A percentile compares a stretch with the other conserved stretches of the same genome.
phyloP scores from a whole-genome alignment of 1,139 yeast species.

The Saccharomycopsis crataegensis region DNA sequence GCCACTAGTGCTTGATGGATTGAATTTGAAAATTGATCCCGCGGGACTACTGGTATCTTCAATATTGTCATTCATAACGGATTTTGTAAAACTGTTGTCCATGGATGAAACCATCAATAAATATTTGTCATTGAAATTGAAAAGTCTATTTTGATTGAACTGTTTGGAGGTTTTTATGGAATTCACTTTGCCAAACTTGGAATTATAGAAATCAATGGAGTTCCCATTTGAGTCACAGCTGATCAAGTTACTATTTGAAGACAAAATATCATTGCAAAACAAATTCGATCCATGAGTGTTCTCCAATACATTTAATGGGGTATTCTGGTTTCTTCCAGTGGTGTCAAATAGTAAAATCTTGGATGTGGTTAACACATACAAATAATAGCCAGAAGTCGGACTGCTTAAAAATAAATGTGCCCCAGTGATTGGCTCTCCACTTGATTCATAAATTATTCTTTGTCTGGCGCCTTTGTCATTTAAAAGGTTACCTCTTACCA shows the following conservation, averaged over 20 bases:
- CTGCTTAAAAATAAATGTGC: conserved; percentile 31
- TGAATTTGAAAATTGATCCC: conserved; percentile 34
- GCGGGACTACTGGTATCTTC: neutral
- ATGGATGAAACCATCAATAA: conserved; percentile 46
- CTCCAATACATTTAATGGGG: conserved; percentile 58
- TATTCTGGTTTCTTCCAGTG: conserved; percentile 68
- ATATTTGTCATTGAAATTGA: conserved; percentile 34
- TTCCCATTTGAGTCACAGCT: conserved; percentile 24
- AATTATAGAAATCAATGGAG: conserved; percentile 29
- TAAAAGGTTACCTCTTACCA: conserved; percentile 79
- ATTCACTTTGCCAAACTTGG: conserved; percentile 18
- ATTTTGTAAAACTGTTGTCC: conserved; percentile 23
- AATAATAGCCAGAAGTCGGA: conserved; percentile 28
- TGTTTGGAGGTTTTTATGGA: conserved; percentile 11
- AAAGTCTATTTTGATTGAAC: conserved; percentile 27
- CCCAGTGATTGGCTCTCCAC: conserved; percentile 73
- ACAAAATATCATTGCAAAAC: conserved; percentile 47
- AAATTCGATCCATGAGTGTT: conserved; percentile 60
- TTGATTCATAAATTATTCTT: conserved; percentile 61
- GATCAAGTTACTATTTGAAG: conserved; percentile 25
- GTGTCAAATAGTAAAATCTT: conserved; percentile 70
- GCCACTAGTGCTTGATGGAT: conserved; percentile 24
- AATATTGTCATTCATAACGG: conserved; percentile 13
- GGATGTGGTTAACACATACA: conserved; percentile 64
- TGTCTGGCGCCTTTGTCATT: conserved; percentile 91